Base-by-base conservation (phyloP, 176 grass and related monocot genomes). In the Poa pratensis region DNA sequence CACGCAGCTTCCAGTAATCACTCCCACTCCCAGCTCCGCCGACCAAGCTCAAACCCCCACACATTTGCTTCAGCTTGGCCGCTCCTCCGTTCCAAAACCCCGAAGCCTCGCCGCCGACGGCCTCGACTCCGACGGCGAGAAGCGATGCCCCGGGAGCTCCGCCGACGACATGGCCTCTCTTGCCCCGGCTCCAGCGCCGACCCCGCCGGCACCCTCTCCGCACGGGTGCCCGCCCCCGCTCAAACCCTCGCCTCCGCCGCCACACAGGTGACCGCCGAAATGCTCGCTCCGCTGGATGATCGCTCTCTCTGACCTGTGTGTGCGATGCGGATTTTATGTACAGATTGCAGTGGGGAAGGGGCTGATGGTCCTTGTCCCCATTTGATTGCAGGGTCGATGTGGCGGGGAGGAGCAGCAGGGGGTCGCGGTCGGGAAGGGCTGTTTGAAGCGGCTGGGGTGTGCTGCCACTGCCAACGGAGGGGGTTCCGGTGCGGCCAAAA, bases 131-230 rank as follows among this genome's bases (percentile, higher is more conserved):
- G 48, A 19, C 52, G 12, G 11, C 35, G 2, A 27, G 80, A 26
- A 19, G 24, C 85, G 88, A 83, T 82, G 66, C 66, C 79, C 58
- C 80, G 76, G 69, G 82, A 88, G 79, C 68, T 86, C 40, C 85
- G 82, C 79, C 88, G 88, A 85, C 57, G 72, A 30, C 85, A 80
- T 28, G 85, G 74, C 57, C 77, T 90, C 59, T 17, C 73, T 49
- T 75, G 58, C 22, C 75, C 82, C n/a, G 78, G 82, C 49, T 78
- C 85, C 66, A 82, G 84, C 22, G 53, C 57, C 16, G 72, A 65
- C 66, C 80, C 58, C 82, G 15, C 43, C 85, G 9, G 34, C 67
- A 61, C 63, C 10, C 66, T 83, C 40, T 84, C 79, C 88, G 88
- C 90, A 79, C 24, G 69, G 50, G 26, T 27, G 0, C 58, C 6